Evolutionary conservation across 2,329 filamentous ascomycete species (phyloP), one percentile per base, ranked within the genome.

Genomic region (Pseudogymnoascus sp.): DNA sequence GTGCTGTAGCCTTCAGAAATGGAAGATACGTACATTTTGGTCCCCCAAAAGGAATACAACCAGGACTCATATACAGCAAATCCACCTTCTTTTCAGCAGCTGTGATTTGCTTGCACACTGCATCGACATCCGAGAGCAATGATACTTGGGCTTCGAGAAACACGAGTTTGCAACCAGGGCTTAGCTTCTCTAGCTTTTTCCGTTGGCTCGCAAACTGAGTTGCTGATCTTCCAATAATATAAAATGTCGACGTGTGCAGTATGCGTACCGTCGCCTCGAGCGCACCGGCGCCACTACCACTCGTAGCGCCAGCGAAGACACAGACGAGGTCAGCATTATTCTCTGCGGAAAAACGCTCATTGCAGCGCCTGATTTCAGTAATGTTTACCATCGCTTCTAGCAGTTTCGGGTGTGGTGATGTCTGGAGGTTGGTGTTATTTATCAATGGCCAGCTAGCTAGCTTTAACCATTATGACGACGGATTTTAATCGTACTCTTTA

Each of bases 81-180:
- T 82, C 80, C 59, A 82, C 69, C 20, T 70, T 69, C 6, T 68
- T 65, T 62, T 82, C 79, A 30, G 74, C 75, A 1, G 64, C 66
- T 61, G 72, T 72, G 53, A 85, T 78, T 35, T 77, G 69, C 6
- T 71, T 68, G 62, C 78, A 82, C 0, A 77, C 73, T 1, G 71
- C 67, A 64, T 84, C 81, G 6, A 82, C 79, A 36, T 78, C 79
- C 43, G 73, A 74, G 30, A 84, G 69, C 2, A 83, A 70, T 2
- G 76, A 78, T 43, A 80, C 72, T 53, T 84, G 81, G 2, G 73
- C 73, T 59, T 77, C 73, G 37, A 83, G 69, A 66, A 82, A 84
- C 41, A 71, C 68, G 62, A 80, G 76, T 12, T 71, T 70, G 2
- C 76, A 81, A 1, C 71, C 67, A 0, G 75, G 69, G 53, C 81